phyloP scores from a whole-genome alignment of 139 green algal genomes.

The Micractinium conductrix region DNA sequence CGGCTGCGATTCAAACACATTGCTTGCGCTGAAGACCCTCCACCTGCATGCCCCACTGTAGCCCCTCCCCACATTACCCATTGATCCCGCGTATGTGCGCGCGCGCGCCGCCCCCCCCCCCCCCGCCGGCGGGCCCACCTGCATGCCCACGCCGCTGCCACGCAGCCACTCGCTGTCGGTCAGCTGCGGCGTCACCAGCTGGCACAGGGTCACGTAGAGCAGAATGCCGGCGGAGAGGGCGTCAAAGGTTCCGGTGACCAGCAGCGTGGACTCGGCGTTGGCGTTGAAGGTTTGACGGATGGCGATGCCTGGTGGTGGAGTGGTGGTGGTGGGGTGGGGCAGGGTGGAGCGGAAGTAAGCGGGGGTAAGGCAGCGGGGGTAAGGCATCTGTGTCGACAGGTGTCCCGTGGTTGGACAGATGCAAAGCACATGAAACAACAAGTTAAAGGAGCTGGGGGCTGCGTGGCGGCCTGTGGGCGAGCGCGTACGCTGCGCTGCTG shows the following conservation, averaged over 20 bases:
- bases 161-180: conserved; percentile 33
- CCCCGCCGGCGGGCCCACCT: background rate
- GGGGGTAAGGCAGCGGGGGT: background rate
- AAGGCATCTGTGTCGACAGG: no score
- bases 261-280: conserved; percentile 25
- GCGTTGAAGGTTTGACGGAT: conserved; percentile 51
- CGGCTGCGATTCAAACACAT: no score
- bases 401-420: no score
- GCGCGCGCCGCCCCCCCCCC: background rate
- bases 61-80: background rate
- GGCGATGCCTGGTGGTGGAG: conserved; percentile 28
- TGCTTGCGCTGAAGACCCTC: background rate
- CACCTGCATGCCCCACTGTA: background rate
- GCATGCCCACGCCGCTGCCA: conserved; percentile 10
- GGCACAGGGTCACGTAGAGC: conserved; percentile 33
- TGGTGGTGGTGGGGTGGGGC: background rate
- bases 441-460: background rate
- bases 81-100: background rate
- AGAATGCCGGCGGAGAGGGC: conserved; percentile 30
- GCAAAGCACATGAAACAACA: no score
- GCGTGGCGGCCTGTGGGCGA: background rate
- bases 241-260: conserved; percentile 29
- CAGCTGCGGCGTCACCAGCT: conserved; percentile 29
- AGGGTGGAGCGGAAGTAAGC: background rate
- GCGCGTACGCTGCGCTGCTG: background rate